phyloP scores from a whole-genome alignment of 192 early-diverging fungal genomes.

The Umbelopsis sp. region DNA sequence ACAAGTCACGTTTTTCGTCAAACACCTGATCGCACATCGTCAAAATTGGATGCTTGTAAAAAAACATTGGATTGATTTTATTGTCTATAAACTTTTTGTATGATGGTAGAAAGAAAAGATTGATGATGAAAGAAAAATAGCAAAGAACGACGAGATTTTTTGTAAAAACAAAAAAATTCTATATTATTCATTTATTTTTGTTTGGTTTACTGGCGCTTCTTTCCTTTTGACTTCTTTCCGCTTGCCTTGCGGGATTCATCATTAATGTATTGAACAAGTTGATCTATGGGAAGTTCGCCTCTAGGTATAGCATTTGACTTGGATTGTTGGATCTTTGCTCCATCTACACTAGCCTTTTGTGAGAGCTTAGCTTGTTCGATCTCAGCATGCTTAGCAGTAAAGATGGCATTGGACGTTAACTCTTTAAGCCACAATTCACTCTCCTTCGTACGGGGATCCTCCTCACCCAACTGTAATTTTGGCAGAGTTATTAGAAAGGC shows the following conservation, averaged over 20 bases:
- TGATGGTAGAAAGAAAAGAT: not conserved
- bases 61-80: not conserved
- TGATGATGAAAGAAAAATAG: not conserved
- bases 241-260: constrained; percentile 14
- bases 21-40: not conserved
- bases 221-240: not conserved
- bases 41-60: too few relatives aligned
- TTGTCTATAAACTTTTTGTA: not conserved
- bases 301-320: constrained; percentile 44
- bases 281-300: constrained; percentile 76
- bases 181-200: not conserved
- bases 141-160: not conserved
- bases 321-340: constrained; percentile 6
- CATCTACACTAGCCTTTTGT: constrained; percentile 28
- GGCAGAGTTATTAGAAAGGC: too few relatives aligned
- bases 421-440: constrained; percentile 68
- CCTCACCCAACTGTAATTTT: constrained; percentile 57
- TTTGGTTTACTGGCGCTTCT: not conserved
- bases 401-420: constrained; percentile 60
- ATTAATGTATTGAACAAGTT: constrained; percentile 74
- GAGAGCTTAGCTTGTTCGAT: constrained; percentile 24
- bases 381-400: constrained; percentile 41
- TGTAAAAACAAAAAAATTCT: not conserved
- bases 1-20: not conserved
- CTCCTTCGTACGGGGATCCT: constrained; percentile 74